Percentiles rank a stretch among this genome's conserved stretches.
Conservation (phyloP, 345 rosid species). For the Rhodamnia argentea region DNA sequence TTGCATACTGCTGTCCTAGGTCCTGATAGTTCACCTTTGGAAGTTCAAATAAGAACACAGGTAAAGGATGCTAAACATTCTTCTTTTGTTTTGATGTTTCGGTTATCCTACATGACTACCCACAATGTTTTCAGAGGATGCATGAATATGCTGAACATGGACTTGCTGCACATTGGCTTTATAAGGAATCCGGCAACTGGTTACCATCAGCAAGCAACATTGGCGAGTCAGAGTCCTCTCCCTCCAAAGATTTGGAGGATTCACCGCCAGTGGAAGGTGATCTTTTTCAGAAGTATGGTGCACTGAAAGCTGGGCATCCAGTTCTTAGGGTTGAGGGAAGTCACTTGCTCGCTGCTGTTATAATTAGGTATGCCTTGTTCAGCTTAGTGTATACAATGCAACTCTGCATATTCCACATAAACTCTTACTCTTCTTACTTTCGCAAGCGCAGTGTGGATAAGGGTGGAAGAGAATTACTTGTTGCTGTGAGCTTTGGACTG, state of each 20-base stretch:
- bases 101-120: neutral
- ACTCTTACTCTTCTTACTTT: neutral
- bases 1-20: conserved; percentile 69
- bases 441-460: conserved; percentile 42
- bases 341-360: conserved; percentile 66
- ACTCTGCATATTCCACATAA: neutral
- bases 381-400: neutral
- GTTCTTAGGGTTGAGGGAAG: conserved; percentile 66
- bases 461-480: conserved; percentile 56
- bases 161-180: conserved; percentile 86
- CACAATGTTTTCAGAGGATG: conserved; percentile 39
- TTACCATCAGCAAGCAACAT: conserved; percentile 19
- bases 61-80: conserved; percentile 7
- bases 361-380: conserved; percentile 27
- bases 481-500: conserved; percentile 66
- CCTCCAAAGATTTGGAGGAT: conserved; percentile 26
- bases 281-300: conserved; percentile 36
- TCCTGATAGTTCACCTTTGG: conserved; percentile 61
- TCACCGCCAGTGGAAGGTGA: conserved; percentile 18
- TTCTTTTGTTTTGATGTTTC: neutral
- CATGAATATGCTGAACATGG: conserved; percentile 76
- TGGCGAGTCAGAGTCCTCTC: conserved; percentile 38
- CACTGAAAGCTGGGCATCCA: conserved; percentile 60
- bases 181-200: conserved; percentile 50
- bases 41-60: conserved; percentile 80